Percentiles rank a stretch among this genome's conserved stretches.
phyloP scores from a whole-genome alignment of 2,329 filamentous ascomycete species.

The Verticillium isaacii region DNA sequence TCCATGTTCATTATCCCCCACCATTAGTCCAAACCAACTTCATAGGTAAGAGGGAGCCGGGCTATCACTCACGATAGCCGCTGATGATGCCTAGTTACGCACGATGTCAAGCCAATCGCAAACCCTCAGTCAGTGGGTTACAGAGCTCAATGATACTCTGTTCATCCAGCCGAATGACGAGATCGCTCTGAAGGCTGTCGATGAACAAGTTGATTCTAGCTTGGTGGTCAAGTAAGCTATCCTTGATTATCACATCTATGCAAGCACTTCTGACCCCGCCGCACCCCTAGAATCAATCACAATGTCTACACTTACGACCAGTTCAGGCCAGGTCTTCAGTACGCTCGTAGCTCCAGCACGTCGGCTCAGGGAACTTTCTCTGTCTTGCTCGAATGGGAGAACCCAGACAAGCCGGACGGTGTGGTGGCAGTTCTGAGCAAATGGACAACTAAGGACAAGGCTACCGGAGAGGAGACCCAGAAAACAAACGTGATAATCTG shows the following conservation, averaged over 20 bases:
- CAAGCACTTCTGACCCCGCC: background rate
- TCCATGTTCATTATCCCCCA: background rate
- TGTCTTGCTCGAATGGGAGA: background rate
- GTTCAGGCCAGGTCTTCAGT: background rate
- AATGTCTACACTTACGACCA: background rate
- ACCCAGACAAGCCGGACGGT: background rate
- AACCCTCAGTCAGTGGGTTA: background rate
- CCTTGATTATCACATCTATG: background rate
- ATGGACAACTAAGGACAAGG: background rate
- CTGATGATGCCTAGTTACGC: background rate
- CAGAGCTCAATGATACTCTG: background rate
- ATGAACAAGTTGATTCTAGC: background rate
- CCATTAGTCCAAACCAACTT: background rate
- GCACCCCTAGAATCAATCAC: background rate
- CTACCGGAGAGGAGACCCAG: background rate
- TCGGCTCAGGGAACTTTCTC: background rate
- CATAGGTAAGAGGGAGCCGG: background rate
- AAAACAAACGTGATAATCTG: background rate
- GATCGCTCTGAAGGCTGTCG: background rate
- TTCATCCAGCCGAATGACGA: background rate
- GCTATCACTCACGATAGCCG: background rate
- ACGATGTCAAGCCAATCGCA: background rate
- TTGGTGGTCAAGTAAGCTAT: background rate
- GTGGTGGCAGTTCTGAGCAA: background rate
- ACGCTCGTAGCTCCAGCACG: background rate